Evolutionary conservation across 331 rosid species (phyloP).

Genomic region (Cucumis variabilis): DNA sequence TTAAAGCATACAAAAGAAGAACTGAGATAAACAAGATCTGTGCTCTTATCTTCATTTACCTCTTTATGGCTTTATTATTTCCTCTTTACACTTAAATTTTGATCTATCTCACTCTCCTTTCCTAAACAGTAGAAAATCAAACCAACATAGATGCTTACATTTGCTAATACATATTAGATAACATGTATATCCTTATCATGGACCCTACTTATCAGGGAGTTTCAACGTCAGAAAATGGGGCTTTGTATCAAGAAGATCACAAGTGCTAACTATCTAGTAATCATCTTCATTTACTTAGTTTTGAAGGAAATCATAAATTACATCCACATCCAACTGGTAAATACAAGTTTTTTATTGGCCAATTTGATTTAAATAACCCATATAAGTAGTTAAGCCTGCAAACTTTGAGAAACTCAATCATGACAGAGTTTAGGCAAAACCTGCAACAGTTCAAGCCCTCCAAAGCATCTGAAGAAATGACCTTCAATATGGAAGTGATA

Average conservation of each 20-base stretch:
- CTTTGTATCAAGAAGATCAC: slow-evolving; percentile 2
- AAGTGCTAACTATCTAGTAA: background rate
- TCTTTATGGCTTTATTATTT: slow-evolving; percentile 20
- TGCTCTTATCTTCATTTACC: slow-evolving; percentile 18
- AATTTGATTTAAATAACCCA: background rate
- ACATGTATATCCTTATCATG: slow-evolving; percentile 34
- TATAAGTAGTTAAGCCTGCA: slow-evolving; percentile 24
- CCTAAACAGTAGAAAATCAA: slow-evolving; percentile 24
- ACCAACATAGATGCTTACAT: slow-evolving; percentile 23
- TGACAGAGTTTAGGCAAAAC: slow-evolving; percentile 33
- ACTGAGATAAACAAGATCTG: slow-evolving; percentile 1
- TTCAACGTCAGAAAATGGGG: slow-evolving; percentile 35
- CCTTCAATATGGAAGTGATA: slow-evolving; percentile 16
- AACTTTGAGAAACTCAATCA: slow-evolving; percentile 27
- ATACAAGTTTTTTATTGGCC: background rate
- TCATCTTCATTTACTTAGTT: slow-evolving; percentile 32
- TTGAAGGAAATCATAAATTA: slow-evolving; percentile 34
- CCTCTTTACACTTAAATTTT: slow-evolving; percentile 13
- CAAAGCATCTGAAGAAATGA: slow-evolving; percentile 24
- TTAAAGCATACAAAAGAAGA: slow-evolving; percentile 24
- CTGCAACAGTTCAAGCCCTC: slow-evolving; percentile 18
- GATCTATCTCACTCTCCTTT: background rate
- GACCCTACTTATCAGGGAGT: slow-evolving; percentile 36
- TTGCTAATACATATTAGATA: slow-evolving; percentile 21
- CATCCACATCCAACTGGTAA: slow-evolving; percentile 31